A percentile compares a stretch with the other conserved stretches of the same genome.
phyloP scores from a whole-genome alignment of 2,329 filamentous ascomycete species.

The Phialophora chinensis region DNA sequence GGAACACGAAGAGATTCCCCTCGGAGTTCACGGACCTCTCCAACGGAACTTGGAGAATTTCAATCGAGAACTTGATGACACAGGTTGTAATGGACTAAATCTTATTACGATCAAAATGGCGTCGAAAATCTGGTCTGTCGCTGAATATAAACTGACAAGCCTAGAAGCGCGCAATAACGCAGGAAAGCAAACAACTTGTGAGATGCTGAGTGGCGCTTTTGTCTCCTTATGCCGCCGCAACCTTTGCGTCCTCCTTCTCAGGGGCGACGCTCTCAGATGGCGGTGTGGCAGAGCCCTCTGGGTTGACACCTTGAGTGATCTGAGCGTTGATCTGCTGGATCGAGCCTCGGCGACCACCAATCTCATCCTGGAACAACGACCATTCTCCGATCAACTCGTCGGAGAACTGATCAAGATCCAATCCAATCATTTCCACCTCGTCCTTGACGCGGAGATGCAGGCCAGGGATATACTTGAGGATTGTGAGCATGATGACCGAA shows the following conservation, averaged over 20 bases:
- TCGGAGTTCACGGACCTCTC: not conserved
- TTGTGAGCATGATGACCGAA: slow-evolving; percentile 58
- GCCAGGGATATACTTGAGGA: slow-evolving; percentile 57
- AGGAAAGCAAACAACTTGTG: not conserved
- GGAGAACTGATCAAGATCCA: slow-evolving; percentile 62
- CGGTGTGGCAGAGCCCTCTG: slow-evolving; percentile 17
- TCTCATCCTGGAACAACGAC: slow-evolving; percentile 39
- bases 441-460: slow-evolving; percentile 61
- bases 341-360: slow-evolving; percentile 17
- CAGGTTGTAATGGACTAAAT: not conserved
- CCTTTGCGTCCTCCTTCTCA: slow-evolving; percentile 26
- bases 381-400: slow-evolving; percentile 64
- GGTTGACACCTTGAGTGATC: slow-evolving; percentile 27
- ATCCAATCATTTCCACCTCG: slow-evolving; percentile 61
- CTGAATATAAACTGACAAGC: not conserved
- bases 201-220: not conserved
- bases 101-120: not conserved
- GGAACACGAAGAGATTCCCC: not conserved
- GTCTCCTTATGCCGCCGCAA: slow-evolving; percentile 2
- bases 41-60: too few species aligned
- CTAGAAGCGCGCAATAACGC: not conserved
- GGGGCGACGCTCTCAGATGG: slow-evolving; percentile 15
- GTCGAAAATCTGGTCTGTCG: not conserved
- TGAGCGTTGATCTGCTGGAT: slow-evolving; percentile 27
- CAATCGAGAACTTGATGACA: not conserved